Evolutionary conservation across 2,329 filamentous ascomycete species (phyloP), one percentile per base, ranked within the genome.

Genomic region (Capronia coronata): DNA sequence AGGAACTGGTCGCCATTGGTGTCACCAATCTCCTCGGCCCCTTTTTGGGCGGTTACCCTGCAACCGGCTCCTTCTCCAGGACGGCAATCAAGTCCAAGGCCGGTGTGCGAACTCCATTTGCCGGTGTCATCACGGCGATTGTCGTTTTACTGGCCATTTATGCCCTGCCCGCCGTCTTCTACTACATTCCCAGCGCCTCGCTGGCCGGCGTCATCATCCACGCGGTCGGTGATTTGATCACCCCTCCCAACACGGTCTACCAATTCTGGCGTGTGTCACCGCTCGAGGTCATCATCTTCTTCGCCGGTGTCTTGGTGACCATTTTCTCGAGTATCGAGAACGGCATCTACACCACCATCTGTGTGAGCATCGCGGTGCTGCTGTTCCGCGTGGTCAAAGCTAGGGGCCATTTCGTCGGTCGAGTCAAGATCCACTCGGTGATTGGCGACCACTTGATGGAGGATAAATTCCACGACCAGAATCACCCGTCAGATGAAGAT

Each of bases 11-110:
- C 40, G 91, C 88, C 18, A 95, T 97, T 58, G 91, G 91, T 55
- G 80, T 96, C 21, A 85, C 84, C 29, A 97, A 97, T 65, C 74
- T 97, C 30, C 75, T 97, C 6, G 90, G 87, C 0, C 89, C 93
- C 2, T 95, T 97, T 71, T 75, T 97, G 2, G 93, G 91, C 43
- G 93, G 78, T 1, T 98, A 94, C 63, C 87, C 91, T 11, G 86
- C 88, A 0, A 98, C 91, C 2, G 93, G 93, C 1, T 97, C 93
- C 2, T 97, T 97, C 75, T 94, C 87, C 29, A 83, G 93, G 54
- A 97, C 93, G 22, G 91, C 93, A 46, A 96, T 97, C 71, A 94
- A 96, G 68, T 93, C 91, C 3, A 97, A 97, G 69, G 90, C 93
- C 43, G 93, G 93, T 62, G 91, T 96, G 2, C 82, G 88, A 19